Base-by-base conservation (phyloP, 495 filamentous ascomycete species). In the Amniculicola lignicola region DNA sequence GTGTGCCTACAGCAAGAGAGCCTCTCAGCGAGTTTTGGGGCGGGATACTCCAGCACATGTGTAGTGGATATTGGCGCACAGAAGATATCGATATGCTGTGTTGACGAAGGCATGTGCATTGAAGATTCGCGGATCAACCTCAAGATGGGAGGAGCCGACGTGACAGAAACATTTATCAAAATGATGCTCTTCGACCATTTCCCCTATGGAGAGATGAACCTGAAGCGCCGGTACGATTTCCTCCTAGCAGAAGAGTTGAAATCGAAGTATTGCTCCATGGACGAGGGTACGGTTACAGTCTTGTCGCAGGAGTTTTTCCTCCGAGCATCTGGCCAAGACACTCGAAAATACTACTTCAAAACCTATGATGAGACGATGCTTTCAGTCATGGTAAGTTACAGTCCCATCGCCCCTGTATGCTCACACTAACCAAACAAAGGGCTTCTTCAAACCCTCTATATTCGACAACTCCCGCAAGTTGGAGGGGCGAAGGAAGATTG, bases 171-270 rank as follows among this genome's bases (percentile, higher is more conserved):
- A 0, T 94, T 98, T 60, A 77, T 95, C 62, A 93, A 90, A 70
- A 95, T 96, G 90, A 89, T 97, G 89, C 79, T 98, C 18, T 86
- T 87, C 65, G 89, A 95, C 66, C 82, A 90, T 57, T 96, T 98
- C 65, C 91, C 92, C 6, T 98, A 98, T 66, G 75, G 81, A 25
- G 92, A 96, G 14, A 94, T 97, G 69, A 92, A 97, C 66, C 78
- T 98, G 9, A 83, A 83, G 71, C 82, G 90, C 21, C 77, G 93
- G 31, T 92, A 96, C 63, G 93, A 98, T 66, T 97, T 90, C 59
- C 70, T 98, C 33, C 74, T 97, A 11, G 93, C 91, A 0, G 93
- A 98, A 67, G 94, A 98, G 72, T 74, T 97, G 38, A 98, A 98
- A 71, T 86, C 82, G 63, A 94, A 88, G 57, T 82, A 86, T 63